Evolutionary conservation across 352 stramenopile genomes (phyloP).

Genomic region (Elongisporangium undulatum): DNA sequence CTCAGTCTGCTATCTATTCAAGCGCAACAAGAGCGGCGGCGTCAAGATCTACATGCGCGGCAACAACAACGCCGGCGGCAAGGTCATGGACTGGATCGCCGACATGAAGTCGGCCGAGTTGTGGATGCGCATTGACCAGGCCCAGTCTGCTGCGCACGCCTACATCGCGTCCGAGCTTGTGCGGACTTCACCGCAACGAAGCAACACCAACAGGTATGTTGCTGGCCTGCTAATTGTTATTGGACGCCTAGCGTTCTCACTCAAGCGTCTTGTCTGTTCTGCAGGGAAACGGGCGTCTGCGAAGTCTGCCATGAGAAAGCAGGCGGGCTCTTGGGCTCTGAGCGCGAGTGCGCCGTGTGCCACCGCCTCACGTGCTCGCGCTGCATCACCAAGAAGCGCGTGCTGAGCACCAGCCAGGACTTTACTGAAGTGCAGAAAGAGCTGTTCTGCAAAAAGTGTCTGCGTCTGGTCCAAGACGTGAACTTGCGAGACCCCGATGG

Average conservation of each 20-base stretch:
- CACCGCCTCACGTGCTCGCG: conserved; percentile 54
- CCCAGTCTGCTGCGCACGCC: conserved; percentile 42
- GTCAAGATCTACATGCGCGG: conserved; percentile 77
- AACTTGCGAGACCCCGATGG: conserved; percentile 49
- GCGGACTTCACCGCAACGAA: background rate
- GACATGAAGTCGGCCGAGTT: conserved; percentile 73
- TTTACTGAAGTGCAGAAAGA: conserved; percentile 46
- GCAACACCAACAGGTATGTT: conserved; percentile 30
- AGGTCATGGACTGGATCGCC: conserved; percentile 66
- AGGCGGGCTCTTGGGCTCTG: conserved; percentile 44
- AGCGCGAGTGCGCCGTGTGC: conserved; percentile 62
- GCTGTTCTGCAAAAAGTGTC: conserved; percentile 68
- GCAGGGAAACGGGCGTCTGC: conserved; percentile 35
- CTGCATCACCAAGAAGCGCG: conserved; percentile 57
- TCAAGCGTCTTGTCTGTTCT: conserved; percentile 3
- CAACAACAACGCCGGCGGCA: conserved; percentile 63
- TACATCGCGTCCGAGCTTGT: conserved; percentile 57
- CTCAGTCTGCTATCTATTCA: conserved; percentile 72
- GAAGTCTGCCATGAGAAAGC: conserved; percentile 61
- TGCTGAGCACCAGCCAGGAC: conserved; percentile 52
- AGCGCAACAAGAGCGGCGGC: conserved; percentile 65
- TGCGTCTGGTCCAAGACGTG: conserved; percentile 55
- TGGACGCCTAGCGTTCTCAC: background rate
- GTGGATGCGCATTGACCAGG: conserved; percentile 60
- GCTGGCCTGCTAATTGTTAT: conserved; percentile 11